Evolutionary conservation across 2,329 filamentous ascomycete species (phyloP), one percentile per base, ranked within the genome.

Genomic region (Zelopaecilomyces penicillatus): DNA sequence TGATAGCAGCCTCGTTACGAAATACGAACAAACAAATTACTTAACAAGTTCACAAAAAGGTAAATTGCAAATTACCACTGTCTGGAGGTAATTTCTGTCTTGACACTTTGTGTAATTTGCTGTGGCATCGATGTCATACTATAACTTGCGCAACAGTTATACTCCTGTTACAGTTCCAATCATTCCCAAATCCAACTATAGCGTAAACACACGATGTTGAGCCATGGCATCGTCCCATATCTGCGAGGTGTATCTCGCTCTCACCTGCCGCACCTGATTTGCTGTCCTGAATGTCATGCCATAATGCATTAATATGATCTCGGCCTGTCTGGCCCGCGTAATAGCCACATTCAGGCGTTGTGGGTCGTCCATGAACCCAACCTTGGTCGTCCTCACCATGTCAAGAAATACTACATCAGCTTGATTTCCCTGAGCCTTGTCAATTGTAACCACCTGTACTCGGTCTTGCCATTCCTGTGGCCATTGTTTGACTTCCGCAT

Each of bases 351-450:
- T 72, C 3, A 74, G 60, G 0, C 70, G 58, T 33, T 69, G 65
- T 0, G 64, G 56, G 11, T 73, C 64, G 26, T 73, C 63, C 53
- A 72, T 65, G 41, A 73, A 72, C 0, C 58, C 60, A 0, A 66
- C 64, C 1, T 55, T 56, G 0, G 52, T 55, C 0, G 65, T 65
- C n/a, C 66, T 58, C 2, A 73, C 70, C 49, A 73, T 60, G 54
- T 74, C 71, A 0, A 74, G 57, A 31, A 72, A 66, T 0, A 74
- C 68, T 5, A 72, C 58, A 35, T 74, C 71, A 0, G 71, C 69
- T 45, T 74, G 67, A 10, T 70, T 68, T 0, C 71, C 71, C 34
- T 73, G 70, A 0, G 67, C 65, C 4, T 63, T 68, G 41, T 73
- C 71, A 1, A 73, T 63, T 0, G 70, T 74, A 12, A 70, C 50